Base-by-base conservation (phyloP, 2,329 filamentous ascomycete genomes). In the Botrytis pseudocinerea region DNA sequence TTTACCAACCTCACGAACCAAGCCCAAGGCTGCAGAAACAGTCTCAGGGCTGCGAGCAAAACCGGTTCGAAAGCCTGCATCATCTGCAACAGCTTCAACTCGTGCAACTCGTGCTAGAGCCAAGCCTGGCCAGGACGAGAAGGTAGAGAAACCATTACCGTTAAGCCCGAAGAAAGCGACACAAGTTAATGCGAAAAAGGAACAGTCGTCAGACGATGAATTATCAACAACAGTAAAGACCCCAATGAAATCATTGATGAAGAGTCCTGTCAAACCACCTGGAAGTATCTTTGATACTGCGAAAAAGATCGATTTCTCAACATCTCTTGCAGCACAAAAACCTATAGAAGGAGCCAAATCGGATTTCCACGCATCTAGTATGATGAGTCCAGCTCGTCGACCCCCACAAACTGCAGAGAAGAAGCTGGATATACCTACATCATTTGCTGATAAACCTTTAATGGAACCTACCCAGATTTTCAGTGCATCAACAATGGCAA, bases 141-240 rank as follows among this genome's bases (percentile, higher is more conserved):
- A 80, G 14, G 76, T 78, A 32, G 81, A 82, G 74, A 80, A 83
- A 72, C 85, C 85, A 72, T 85, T 84, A 72, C 88, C 89, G 48
- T 82, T 91, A 70, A 90, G 88, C 82, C 89, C 88, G 82, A 90
- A 88, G 84, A 91, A 91, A 84, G 85, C 88, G 76, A 88, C 87
- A 59, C 87, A 90, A 82, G 83, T 90, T 76, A 83, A 85, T 68
- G 75, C 73, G 22, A 74, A 83, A 79, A 78, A 81, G 74, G 86
- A 87, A 69, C 78, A 79, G 42, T 83, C 84, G 44, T 89, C 88
- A 22, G 89, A 91, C 69, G 89, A 91, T 78, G 88, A 91, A 79
- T 85, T 91, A 51, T 86, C 86, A 42, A 84, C 83, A 16, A 83
- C 82, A 60, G 86, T 87, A 74, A 84, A 85, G 76, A 84, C 84